Evolutionary conservation across 2,329 filamentous ascomycete species (phyloP).

Genomic region (Aspergillus luchuensis): DNA sequence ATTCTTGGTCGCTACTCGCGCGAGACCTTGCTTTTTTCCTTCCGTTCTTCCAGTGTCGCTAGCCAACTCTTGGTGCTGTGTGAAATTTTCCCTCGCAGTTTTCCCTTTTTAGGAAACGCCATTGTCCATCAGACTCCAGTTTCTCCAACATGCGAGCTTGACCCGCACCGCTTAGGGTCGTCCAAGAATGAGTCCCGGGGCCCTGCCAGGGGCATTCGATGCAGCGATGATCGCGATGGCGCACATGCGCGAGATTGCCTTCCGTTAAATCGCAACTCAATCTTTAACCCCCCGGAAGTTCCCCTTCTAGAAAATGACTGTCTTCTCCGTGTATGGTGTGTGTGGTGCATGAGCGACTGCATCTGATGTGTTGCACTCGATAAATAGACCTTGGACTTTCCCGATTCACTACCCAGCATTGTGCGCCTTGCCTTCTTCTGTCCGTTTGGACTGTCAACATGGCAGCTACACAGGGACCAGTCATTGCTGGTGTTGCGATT

Average conservation of each 20-base stretch:
- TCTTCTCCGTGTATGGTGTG: background rate
- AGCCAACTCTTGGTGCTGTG: background rate
- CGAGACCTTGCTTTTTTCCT: background rate
- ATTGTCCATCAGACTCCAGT: background rate
- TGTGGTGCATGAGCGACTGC: background rate
- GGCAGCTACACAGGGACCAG: slow-evolving; percentile 37
- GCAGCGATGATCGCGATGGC: background rate
- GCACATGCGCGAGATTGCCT: background rate
- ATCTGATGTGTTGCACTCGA: background rate
- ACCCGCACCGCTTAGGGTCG: background rate
- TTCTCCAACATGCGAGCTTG: background rate
- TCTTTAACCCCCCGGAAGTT: background rate
- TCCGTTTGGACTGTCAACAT: slow-evolving; percentile 14
- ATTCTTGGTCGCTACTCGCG: background rate
- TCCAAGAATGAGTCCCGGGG: too few species aligned
- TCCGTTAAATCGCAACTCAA: background rate
- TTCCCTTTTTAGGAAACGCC: background rate
- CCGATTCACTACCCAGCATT: background rate
- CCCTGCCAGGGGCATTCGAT: background rate
- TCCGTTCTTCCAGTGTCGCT: background rate
- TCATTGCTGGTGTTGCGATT: slow-evolving; percentile 38
- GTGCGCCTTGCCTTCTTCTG: slow-evolving; percentile 6
- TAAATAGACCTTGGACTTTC: background rate
- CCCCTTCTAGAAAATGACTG: too few species aligned
- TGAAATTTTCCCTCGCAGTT: background rate